Evolutionary conservation across 345 rosid species (phyloP).

Genomic region (Barbarea vulgaris): DNA sequence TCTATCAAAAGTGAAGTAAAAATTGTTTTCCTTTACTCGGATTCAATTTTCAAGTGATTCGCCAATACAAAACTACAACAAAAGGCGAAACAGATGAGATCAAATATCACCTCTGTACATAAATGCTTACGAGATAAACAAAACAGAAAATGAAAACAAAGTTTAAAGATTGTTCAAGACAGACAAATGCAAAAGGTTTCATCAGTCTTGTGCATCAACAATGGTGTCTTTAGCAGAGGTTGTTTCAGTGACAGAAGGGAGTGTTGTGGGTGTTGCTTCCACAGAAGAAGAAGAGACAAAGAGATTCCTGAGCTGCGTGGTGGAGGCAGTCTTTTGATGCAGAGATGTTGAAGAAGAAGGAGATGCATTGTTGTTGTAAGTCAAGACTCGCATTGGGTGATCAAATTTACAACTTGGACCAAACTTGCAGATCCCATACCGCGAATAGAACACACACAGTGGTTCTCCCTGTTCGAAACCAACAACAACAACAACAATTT

Average conservation of each 20-base stretch:
- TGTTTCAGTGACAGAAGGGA: constrained; percentile 4
- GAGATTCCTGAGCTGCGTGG: constrained; percentile 6
- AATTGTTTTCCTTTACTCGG: no score
- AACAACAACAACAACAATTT: neutral
- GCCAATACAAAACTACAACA: constrained; percentile 14
- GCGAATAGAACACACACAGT: constrained; percentile 76
- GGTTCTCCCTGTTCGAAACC: constrained; percentile 71
- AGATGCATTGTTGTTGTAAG: constrained; percentile 44
- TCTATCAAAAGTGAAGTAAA: no score
- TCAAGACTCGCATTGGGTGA: constrained; percentile 81
- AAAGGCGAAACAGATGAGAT: neutral
- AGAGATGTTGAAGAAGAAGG: constrained; percentile 6
- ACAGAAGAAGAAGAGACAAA: constrained; percentile 11
- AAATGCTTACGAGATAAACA: neutral
- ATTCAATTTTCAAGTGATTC: neutral
- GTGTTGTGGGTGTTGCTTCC: neutral
- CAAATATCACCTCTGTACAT: constrained; percentile 10
- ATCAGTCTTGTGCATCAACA: constrained; percentile 9
- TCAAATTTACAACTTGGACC: constrained; percentile 95
- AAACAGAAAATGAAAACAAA: neutral
- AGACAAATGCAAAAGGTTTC: neutral
- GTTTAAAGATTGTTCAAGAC: neutral
- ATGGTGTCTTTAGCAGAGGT: constrained; percentile 12
- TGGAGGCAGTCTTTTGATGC: constrained; percentile 8
- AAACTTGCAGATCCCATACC: constrained; percentile 91